Evolutionary conservation across 192 early-diverging fungal species (phyloP), one percentile per base, ranked within the genome.

Genomic region (Pilobolus umbonatus): DNA sequence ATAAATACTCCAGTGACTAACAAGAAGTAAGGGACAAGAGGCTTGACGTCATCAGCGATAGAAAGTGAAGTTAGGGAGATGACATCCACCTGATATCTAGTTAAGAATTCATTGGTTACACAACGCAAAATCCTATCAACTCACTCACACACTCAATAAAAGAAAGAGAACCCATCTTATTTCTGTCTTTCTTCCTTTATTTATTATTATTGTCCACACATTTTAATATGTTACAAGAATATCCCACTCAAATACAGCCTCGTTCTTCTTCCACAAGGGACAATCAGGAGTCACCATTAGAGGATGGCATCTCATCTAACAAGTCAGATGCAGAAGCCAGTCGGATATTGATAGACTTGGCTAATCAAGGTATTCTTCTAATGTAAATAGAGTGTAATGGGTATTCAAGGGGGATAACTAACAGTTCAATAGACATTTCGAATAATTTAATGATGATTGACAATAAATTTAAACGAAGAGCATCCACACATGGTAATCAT

Each of bases 311-410:
- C 14, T 19, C 46, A 29, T 55, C 56, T 15, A 61, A 70, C 28
- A 70, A 63, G 30, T 61, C 64, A 25, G 68, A 70, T 44, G 61
- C 57, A 25, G 68, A 70, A 60, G 68, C 68, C 14, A 60, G 68
- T 19, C 59, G 51, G 42, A 70, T 70, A 30, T 44, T 70, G 19
- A 70, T 70, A 44, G 61, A 62, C 21, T 40, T 70, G 42, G 68
- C 68, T n/a, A 70, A 70, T 55, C 68, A 63, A 32, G 52, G 55
- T 10, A 35, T 35, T 24, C 15, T 22, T 35, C 31, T 35, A 15
- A 38, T 54, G 17, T n/a, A n/a, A n/a, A n/a, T 22, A 54, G 19
- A 29, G 24, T 5, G 34, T 54, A 24, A 14, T 54, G 14, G 52
- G 52, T 54, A 24, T n/a, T 10, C 6, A 15, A 42, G 12, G 19